Evolutionary conservation across 192 early-diverging fungal species (phyloP), one percentile per base, ranked within the genome.

Genomic region (Dispira simplex): DNA sequence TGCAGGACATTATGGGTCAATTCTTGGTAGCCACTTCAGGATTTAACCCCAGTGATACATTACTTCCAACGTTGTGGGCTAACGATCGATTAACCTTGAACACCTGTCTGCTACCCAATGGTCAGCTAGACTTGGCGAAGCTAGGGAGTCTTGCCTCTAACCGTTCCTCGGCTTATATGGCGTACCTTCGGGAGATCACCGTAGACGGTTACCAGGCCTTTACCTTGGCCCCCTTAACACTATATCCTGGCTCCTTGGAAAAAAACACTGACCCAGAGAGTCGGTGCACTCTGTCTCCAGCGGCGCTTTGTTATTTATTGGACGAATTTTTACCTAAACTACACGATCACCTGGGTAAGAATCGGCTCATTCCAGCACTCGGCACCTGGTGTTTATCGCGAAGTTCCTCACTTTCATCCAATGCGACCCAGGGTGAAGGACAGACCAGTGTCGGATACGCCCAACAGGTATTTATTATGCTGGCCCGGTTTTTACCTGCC

Each of bases 1-100:
- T 58, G 8, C 56, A 58, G 14, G 10, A 69, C 46, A 73, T 74
- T 20, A 26, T 53, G 20, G 13, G 26, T 26, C 51, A 53, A 18
- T n/a, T 53, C 9, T 18, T 53, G 21, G 51, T 25, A 11, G 18
- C 51, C 9, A 20, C 51, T n/a, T 18, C 51, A n/a, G 51, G 18
- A 53, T n/a, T 26, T 18, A 53, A n/a, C 51, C 51, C 51, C 51
- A 18, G 26, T n/a, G 51, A 20, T 53, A n/a, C 21, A 18, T n/a
- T n/a, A 20, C 18, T 53, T 53, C 18, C 32, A 6, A 39, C 32
- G 32, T 39, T 39, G 32, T 39, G 32, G 32, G 32, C 32, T 39
- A 39, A 39, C 32, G 32, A 39, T 39, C 32, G 32, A 39, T 1
- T 39, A 39, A 39, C 32, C 6, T 6, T 39, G 32, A 39, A 6